Percentiles rank a stretch among this genome's conserved stretches.
phyloP scores from a whole-genome alignment of 305 asterid species.

The Solanum hybrid region DNA sequence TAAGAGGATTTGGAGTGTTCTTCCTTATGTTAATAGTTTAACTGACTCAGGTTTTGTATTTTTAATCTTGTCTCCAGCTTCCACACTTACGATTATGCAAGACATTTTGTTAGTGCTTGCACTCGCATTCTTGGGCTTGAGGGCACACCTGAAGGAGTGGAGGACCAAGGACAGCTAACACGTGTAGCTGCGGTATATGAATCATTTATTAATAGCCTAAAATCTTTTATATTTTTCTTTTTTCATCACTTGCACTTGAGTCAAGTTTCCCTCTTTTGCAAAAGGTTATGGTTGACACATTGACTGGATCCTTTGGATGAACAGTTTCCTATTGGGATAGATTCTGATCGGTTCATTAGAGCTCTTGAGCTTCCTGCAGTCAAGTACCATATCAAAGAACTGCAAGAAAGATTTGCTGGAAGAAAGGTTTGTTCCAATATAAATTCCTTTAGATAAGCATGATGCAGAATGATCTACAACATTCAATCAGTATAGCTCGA shows the following conservation, averaged over 20 bases:
- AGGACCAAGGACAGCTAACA: slow-evolving; percentile 90
- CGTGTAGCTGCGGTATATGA: slow-evolving; percentile 86
- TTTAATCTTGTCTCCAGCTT: slow-evolving; percentile 33
- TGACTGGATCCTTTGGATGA: slow-evolving; percentile 19
- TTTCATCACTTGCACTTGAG: slow-evolving; percentile 3
- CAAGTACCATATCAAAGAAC: slow-evolving; percentile 57
- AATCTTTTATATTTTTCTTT: not conserved
- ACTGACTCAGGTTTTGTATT: not conserved
- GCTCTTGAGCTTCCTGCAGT: slow-evolving; percentile 78
- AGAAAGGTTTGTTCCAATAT: slow-evolving; percentile 43
- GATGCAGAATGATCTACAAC: not conserved
- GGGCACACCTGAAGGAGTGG: slow-evolving; percentile 97
- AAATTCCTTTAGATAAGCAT: not conserved
- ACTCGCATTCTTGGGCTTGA: slow-evolving; percentile 94
- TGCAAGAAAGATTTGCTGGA: slow-evolving; percentile 82
- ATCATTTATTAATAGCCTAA: not conserved
- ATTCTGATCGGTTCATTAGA: slow-evolving; percentile 75
- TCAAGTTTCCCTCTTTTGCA: not conserved
- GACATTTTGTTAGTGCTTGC: slow-evolving; percentile 91
- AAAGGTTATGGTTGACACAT: not conserved
- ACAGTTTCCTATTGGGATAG: slow-evolving; percentile 97
- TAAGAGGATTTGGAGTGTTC: not conserved
- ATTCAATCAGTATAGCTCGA: not conserved
- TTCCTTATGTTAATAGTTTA: not conserved
- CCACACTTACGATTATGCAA: slow-evolving; percentile 90